Conservation (phyloP, 2,329 filamentous ascomycete species). For the Fulvia fulva region DNA sequence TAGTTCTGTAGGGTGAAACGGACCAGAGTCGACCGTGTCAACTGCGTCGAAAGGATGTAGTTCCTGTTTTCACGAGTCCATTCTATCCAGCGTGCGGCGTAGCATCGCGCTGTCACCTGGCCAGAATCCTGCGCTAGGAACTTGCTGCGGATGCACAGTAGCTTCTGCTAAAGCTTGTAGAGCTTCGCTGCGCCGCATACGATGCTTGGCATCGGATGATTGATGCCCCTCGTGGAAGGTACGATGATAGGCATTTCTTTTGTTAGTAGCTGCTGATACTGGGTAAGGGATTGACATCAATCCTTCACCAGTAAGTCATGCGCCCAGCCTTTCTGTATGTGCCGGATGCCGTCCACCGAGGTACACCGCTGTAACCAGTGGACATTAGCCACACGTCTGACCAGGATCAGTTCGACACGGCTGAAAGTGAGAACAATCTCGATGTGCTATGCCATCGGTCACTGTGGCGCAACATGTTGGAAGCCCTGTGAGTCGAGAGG, state of each 20-base stretch:
- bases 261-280: neutral
- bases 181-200: neutral
- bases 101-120: neutral
- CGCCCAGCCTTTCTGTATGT: neutral
- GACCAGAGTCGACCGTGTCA: too few species aligned
- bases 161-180: neutral
- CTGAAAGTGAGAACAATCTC: too few species aligned
- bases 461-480: too few species aligned
- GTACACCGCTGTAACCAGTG: too few species aligned
- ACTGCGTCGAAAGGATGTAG: too few species aligned
- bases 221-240: neutral
- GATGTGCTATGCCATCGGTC: too few species aligned
- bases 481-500: too few species aligned
- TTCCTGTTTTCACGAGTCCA: neutral
- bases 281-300: too few species aligned
- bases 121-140: neutral
- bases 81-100: neutral
- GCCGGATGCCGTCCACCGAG: too few species aligned
- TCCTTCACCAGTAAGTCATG: neutral
- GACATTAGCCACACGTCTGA: too few species aligned
- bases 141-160: neutral
- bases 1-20: too few species aligned
- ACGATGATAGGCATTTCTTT: neutral
- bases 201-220: neutral
- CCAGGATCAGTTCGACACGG: too few species aligned